A percentile compares a stretch with the other conserved stretches of the same genome.
These are phyloP conservation scores for Volvariella volvacea DNA, from an alignment of 1,284 basidiomycete species.

Conservation along the genomic window DNA sequence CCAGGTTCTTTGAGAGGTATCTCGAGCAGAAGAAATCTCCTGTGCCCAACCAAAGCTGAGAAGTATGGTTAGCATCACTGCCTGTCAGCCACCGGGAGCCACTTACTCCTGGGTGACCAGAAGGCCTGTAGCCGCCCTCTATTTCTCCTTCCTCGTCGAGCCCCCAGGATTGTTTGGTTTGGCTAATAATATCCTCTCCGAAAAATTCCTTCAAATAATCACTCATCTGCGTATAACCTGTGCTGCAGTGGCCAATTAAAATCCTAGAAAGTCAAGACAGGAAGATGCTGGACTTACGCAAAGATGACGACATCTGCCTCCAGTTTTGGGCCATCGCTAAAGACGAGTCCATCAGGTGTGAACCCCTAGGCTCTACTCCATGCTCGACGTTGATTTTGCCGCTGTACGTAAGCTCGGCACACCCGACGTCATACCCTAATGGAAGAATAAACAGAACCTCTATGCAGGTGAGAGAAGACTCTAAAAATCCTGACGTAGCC, in stretches of 20 bases:
- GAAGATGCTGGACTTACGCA: slow-evolving; percentile 21
- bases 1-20: slow-evolving; percentile 13
- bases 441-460: too few relatives aligned
- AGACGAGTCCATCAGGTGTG: slow-evolving; percentile 39
- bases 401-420: slow-evolving; percentile 39
- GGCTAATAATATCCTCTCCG: slow-evolving; percentile 34
- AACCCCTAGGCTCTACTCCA: slow-evolving; percentile 42
- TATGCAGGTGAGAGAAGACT: too few relatives aligned
- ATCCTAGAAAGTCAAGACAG: not conserved
- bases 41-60: slow-evolving; percentile 13
- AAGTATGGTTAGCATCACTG: too few relatives aligned
- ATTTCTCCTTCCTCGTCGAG: slow-evolving; percentile 47
- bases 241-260: too few relatives aligned
- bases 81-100: too few relatives aligned
- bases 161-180: slow-evolving; percentile 45
- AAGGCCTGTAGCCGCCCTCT: slow-evolving; percentile 20
- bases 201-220: slow-evolving; percentile 30
- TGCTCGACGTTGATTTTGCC: slow-evolving; percentile 60
- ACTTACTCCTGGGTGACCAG: slow-evolving; percentile 16
- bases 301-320: slow-evolving; percentile 54
- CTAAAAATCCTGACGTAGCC: slow-evolving; percentile 26
- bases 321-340: slow-evolving; percentile 48
- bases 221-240: slow-evolving; percentile 37
- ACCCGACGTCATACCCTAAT: slow-evolving; percentile 35
- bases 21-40: slow-evolving; percentile 10